Percentiles rank a stretch among this genome's conserved stretches.
Evolutionary conservation across 164 flowering plant genomes (phyloP).

Genomic region (Magnolia kwangsiensis): DNA sequence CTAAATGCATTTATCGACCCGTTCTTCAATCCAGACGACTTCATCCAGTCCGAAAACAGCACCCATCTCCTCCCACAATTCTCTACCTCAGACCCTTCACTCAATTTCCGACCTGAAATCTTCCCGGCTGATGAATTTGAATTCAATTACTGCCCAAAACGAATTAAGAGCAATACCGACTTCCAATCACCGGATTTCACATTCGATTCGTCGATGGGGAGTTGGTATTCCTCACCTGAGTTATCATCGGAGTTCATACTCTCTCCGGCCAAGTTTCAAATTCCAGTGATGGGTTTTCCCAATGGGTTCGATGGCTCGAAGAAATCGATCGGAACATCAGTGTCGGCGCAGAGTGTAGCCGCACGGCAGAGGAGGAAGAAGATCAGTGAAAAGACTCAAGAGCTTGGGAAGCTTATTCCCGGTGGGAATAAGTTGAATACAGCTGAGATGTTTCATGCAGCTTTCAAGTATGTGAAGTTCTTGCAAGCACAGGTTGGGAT

Average conservation of each 20-base stretch:
- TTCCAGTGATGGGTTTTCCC: not conserved
- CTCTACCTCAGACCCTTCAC: not conserved
- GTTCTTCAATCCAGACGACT: slow-evolving; percentile 6
- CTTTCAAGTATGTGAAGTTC: slow-evolving; percentile 65
- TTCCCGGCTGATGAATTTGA: slow-evolving; percentile 7
- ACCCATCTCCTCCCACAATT: slow-evolving; percentile 3
- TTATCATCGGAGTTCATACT: not conserved
- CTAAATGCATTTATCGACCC: not conserved
- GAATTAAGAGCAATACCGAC: not conserved
- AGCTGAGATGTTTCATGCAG: slow-evolving; percentile 83
- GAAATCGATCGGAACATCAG: slow-evolving; percentile 6
- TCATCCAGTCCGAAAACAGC: not conserved
- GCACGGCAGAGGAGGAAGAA: slow-evolving; percentile 84
- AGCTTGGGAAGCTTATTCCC: slow-evolving; percentile 79
- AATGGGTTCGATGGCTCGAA: not conserved
- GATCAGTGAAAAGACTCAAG: slow-evolving; percentile 82
- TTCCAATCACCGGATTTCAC: not conserved
- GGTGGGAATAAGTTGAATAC: slow-evolving; percentile 84
- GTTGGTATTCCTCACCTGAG: not conserved
- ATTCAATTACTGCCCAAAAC: slow-evolving; percentile 10
- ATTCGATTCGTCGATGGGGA: slow-evolving; percentile 5
- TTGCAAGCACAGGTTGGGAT: slow-evolving; percentile 69
- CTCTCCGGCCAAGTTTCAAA: not conserved
- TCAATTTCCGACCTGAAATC: not conserved
- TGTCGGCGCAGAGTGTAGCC: slow-evolving; percentile 74